Conservation (phyloP, 2,329 filamentous ascomycete species). For the Xylariaceae sp. region DNA sequence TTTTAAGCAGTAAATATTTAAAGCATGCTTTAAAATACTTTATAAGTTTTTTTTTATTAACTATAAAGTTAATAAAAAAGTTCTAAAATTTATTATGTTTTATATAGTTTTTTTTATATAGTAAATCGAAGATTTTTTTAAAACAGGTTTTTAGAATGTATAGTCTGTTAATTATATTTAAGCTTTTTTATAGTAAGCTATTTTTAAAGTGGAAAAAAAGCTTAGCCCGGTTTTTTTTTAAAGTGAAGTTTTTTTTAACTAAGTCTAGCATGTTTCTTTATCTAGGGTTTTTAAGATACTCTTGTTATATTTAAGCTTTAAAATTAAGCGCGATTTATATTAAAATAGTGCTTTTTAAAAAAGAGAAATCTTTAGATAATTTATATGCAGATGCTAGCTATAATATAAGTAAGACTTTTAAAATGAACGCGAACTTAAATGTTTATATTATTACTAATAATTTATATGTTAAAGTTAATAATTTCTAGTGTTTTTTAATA, state of each 20-base stretch:
- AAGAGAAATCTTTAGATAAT: not conserved
- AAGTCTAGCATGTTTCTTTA: slow-evolving; percentile 1
- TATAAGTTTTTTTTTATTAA: too few relatives aligned
- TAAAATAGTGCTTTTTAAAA: not conserved
- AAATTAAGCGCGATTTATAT: not conserved
- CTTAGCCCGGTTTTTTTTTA: not conserved
- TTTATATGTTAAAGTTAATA: not conserved
- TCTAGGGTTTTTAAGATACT: slow-evolving; percentile 15
- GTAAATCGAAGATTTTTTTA: slow-evolving; percentile 8
- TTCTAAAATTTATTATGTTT: too few relatives aligned
- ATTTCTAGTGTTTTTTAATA: slow-evolving; percentile 1
- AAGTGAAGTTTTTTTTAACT: not conserved
- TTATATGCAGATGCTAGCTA: not conserved
- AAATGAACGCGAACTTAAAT: not conserved
- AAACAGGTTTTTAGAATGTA: slow-evolving; percentile 6
- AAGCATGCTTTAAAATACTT: too few relatives aligned
- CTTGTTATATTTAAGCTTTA: not conserved
- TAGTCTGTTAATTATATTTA: not conserved
- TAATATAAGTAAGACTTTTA: not conserved
- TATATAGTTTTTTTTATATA: slow-evolving; percentile 10
- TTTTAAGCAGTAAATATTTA: too few relatives aligned
- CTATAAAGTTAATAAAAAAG: not conserved
- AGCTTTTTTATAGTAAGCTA: too few relatives aligned
- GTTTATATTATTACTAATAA: too few relatives aligned
- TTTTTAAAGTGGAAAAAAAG: slow-evolving; percentile 17